phyloP scores from a whole-genome alignment of 2,329 filamentous ascomycete species.

The Trichoderma oligosporum region DNA sequence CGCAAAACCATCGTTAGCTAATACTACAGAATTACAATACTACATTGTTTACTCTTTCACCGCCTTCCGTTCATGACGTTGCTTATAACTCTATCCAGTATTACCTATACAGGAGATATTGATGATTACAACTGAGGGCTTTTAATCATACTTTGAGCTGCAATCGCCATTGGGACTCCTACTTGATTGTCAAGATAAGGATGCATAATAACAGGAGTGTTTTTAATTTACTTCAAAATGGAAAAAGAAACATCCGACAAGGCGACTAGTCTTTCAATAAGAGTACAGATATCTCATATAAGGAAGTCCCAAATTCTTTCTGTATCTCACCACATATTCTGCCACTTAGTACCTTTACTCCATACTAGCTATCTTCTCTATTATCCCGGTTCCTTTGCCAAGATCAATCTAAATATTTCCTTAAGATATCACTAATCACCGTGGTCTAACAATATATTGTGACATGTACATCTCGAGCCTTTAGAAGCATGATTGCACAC shows the following conservation, averaged over 20 bases:
- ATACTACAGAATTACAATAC: too few relatives aligned
- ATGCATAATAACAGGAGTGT: neutral
- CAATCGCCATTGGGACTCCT: too few relatives aligned
- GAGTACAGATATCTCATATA: too few relatives aligned
- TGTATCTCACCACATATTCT: neutral
- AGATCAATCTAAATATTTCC: too few relatives aligned
- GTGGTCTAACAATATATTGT: neutral
- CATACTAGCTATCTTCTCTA: too few relatives aligned
- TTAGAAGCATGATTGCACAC: constrained; percentile 1
- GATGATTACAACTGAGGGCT: too few relatives aligned
- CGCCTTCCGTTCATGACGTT: neutral
- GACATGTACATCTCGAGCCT: neutral
- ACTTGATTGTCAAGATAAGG: too few relatives aligned
- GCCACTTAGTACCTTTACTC: too few relatives aligned
- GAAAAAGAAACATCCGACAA: neutral
- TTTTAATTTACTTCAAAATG: neutral
- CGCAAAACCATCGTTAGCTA: too few relatives aligned
- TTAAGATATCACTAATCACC: neutral
- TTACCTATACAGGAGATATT: neutral
- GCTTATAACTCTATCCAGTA: neutral
- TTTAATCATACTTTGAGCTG: neutral
- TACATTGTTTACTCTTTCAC: constrained; percentile 4
- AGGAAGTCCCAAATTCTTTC: too few relatives aligned
- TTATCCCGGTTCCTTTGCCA: neutral
- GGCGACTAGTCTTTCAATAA: neutral